Percentiles rank a stretch among this genome's conserved stretches.
Evolutionary conservation across 2,329 filamentous ascomycete genomes (phyloP).

Genomic region (Fusarium floridanum): DNA sequence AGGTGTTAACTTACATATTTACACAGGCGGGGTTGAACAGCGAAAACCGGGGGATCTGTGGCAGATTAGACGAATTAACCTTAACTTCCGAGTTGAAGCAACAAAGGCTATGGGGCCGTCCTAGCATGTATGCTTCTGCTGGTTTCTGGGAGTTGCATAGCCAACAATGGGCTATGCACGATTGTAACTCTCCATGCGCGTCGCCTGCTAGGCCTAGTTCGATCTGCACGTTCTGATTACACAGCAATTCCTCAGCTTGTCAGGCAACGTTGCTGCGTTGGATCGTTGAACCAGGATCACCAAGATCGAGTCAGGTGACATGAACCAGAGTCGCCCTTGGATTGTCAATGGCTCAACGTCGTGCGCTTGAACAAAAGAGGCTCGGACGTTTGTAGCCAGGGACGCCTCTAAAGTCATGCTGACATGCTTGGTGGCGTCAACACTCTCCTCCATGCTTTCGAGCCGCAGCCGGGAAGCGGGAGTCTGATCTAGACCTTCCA

Average conservation of each 20-base stretch:
- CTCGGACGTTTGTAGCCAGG: slow-evolving; percentile 13
- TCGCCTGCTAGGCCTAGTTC: not conserved
- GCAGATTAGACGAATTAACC: not conserved
- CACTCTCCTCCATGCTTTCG: slow-evolving; percentile 24
- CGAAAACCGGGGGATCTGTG: not conserved
- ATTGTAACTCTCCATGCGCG: not conserved
- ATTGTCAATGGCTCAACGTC: slow-evolving; percentile 3
- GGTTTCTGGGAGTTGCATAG: not conserved
- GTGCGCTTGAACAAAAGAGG: slow-evolving; percentile 8
- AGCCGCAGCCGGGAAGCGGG: slow-evolving; percentile 33
- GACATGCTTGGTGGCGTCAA: slow-evolving; percentile 39
- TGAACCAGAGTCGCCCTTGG: not conserved
- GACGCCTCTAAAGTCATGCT: slow-evolving; percentile 31
- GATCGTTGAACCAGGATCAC: not conserved
- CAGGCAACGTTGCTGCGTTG: not conserved
- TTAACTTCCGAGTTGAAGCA: not conserved
- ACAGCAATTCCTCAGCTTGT: not conserved
- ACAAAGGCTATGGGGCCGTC: not conserved
- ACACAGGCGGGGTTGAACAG: not conserved
- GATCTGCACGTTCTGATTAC: not conserved
- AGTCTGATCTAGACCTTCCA: slow-evolving; percentile 21
- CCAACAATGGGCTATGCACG: not conserved
- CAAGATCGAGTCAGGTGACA: slow-evolving; percentile 27
- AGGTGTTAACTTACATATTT: not conserved
- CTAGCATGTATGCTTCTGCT: not conserved